Percentiles rank a stretch among this genome's conserved stretches.
These are phyloP conservation scores for Pseudotsuga menziesii DNA, from an alignment of 75 land plant species.

Conservation along the genomic window DNA sequence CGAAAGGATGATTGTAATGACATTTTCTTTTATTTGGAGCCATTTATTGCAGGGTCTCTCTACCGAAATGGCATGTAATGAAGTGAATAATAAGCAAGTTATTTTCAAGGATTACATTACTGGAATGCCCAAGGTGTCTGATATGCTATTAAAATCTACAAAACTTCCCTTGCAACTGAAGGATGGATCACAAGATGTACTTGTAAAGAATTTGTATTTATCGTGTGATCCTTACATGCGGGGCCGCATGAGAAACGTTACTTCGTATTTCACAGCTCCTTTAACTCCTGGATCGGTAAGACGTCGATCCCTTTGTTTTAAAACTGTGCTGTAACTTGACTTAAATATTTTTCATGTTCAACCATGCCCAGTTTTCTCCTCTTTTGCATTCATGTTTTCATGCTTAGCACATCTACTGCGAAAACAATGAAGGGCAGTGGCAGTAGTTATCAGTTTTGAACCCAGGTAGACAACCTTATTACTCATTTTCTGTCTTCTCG, in stretches of 20 bases:
- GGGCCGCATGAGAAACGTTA: slow-evolving; percentile 23
- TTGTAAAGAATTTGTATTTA: slow-evolving; percentile 41
- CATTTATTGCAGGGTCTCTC: slow-evolving; percentile 1
- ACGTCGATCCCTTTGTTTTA: neutral
- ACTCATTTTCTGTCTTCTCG: neutral
- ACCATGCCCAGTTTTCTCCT: neutral
- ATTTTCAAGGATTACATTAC: slow-evolving; percentile 19
- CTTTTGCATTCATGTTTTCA: neutral
- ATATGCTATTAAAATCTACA: slow-evolving; percentile 19
- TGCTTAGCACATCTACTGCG: neutral
- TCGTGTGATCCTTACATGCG: slow-evolving; percentile 49
- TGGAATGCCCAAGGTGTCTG: slow-evolving; percentile 15
- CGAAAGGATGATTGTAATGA: too few species aligned
- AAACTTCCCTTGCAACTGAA: slow-evolving; percentile 6
- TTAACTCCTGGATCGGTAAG: slow-evolving; percentile 37
- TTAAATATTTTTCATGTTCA: neutral
- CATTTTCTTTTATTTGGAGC: too few species aligned
- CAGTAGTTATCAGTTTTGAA: too few species aligned
- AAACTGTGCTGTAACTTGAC: neutral
- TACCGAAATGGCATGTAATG: neutral
- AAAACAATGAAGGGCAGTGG: neutral
- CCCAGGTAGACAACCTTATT: neutral
- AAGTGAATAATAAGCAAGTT: slow-evolving; percentile 28
- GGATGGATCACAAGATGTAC: slow-evolving; percentile 21
- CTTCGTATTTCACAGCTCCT: slow-evolving; percentile 20